phyloP scores from a whole-genome alignment of 2,329 filamentous ascomycete species.

The Fusarium poae region DNA sequence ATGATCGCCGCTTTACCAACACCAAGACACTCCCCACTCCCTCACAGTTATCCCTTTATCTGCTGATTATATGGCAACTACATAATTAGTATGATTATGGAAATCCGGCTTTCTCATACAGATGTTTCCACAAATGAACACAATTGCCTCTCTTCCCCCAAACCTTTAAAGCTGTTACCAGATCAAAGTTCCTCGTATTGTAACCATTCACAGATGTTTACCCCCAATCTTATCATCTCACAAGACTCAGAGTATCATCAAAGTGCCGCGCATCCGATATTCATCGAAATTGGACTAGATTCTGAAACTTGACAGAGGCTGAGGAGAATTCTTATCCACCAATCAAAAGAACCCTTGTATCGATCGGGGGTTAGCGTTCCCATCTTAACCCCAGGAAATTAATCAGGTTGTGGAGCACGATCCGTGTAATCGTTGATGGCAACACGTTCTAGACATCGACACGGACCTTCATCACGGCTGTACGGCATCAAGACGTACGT shows the following conservation, averaged over 20 bases:
- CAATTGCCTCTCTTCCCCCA: neutral
- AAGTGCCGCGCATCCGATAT: slow-evolving; percentile 29
- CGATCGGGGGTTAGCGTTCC: slow-evolving; percentile 10
- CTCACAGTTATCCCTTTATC: neutral
- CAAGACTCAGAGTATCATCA: neutral
- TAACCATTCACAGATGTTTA: neutral
- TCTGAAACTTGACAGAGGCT: slow-evolving; percentile 29
- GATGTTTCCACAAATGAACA: neutral
- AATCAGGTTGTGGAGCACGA: slow-evolving; percentile 14
- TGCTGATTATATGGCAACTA: neutral
- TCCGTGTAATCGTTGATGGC: neutral
- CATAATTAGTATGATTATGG: too few relatives aligned
- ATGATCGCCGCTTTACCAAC: too few relatives aligned
- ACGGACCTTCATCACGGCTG: slow-evolving; percentile 21
- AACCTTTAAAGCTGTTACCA: neutral
- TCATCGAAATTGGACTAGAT: neutral
- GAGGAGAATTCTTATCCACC: slow-evolving; percentile 35
- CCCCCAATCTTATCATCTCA: neutral
- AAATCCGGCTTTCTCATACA: neutral
- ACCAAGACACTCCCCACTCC: too few relatives aligned
- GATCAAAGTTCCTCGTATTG: neutral
- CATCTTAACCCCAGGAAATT: slow-evolving; percentile 20
- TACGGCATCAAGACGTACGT: slow-evolving; percentile 18
- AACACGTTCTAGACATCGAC: neutral
- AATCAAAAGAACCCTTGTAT: neutral